These are phyloP conservation scores for Coprinopsis sp. DNA, from an alignment of 768 basidiomycete genomes.

Conservation along the genomic window DNA sequence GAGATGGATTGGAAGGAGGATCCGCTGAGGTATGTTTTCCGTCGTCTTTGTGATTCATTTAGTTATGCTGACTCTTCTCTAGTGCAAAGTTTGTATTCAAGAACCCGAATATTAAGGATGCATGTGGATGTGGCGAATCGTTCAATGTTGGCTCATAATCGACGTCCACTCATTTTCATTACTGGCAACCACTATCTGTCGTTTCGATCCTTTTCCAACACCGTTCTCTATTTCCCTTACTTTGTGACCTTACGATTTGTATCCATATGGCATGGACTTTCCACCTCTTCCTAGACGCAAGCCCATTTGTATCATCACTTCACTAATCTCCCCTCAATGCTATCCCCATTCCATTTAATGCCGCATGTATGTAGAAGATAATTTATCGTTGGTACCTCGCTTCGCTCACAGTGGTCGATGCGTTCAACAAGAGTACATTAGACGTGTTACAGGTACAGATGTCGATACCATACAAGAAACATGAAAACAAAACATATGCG, in stretches of 20 bases:
- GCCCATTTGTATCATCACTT: constrained; percentile 13
- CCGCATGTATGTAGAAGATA: too few relatives aligned
- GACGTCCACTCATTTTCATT: too few relatives aligned
- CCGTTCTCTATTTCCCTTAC: neutral
- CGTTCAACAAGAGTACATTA: too few relatives aligned
- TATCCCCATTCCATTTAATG: neutral
- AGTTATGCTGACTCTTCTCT: constrained; percentile 7
- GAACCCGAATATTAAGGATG: constrained; percentile 93
- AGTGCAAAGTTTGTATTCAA: constrained; percentile 81
- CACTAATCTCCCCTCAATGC: constrained; percentile 11
- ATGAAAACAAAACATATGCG: too few relatives aligned
- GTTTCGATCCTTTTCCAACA: neutral
- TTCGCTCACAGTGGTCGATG: too few relatives aligned
- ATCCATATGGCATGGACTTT: constrained; percentile 22
- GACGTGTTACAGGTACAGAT: too few relatives aligned
- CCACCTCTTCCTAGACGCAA: constrained; percentile 12
- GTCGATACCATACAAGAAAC: too few relatives aligned
- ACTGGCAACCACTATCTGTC: too few relatives aligned
- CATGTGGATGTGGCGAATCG: constrained; percentile 93
- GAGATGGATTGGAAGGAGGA: constrained; percentile 99
- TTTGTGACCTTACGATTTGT: constrained; percentile 14
- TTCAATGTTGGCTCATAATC: constrained; percentile 60
- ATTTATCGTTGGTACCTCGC: too few relatives aligned
- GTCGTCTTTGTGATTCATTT: constrained; percentile 1
- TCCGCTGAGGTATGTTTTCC: constrained; percentile 66